Evolutionary conservation across 352 stramenopile species (phyloP).

Genomic region (Pythium aristosporum): DNA sequence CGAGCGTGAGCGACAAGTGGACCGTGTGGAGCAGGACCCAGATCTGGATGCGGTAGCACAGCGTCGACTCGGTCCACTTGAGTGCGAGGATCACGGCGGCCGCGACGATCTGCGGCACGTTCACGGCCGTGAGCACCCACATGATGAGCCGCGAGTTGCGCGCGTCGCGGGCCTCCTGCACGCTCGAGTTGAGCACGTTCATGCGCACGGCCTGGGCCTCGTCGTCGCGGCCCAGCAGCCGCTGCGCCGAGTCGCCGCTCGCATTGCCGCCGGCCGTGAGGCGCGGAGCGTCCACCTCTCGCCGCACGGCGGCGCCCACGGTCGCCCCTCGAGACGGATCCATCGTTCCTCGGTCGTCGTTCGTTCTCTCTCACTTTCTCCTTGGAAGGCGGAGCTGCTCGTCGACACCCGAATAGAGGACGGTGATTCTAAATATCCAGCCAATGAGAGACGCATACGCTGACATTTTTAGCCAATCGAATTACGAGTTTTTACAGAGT

Average conservation of each 20-base stretch:
- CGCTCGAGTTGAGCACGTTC: slow-evolving; percentile 83
- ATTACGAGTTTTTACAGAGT: slow-evolving; percentile 7
- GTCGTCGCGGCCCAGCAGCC: slow-evolving; percentile 42
- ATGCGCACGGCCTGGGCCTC: slow-evolving; percentile 79
- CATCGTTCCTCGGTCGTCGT: not conserved
- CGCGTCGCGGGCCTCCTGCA: slow-evolving; percentile 76
- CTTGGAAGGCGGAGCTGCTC: not conserved
- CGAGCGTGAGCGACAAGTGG: slow-evolving; percentile 63
- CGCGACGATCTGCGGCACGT: slow-evolving; percentile 71
- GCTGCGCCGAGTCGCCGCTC: slow-evolving; percentile 27
- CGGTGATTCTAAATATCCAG: slow-evolving; percentile 12
- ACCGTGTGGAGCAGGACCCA: slow-evolving; percentile 80
- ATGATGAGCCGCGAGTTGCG: slow-evolving; percentile 82
- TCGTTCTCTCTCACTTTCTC: slow-evolving; percentile 5
- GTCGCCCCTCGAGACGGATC: not conserved
- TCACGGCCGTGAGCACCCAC: slow-evolving; percentile 73
- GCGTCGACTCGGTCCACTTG: slow-evolving; percentile 65
- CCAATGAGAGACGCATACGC: slow-evolving; percentile 5
- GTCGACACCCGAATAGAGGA: slow-evolving; percentile 1
- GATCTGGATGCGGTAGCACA: slow-evolving; percentile 82
- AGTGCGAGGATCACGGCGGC: slow-evolving; percentile 57
- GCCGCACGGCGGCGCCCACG: not conserved
- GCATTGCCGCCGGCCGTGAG: not conserved
- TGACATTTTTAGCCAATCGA: slow-evolving; percentile 18
- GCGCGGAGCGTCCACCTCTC: not conserved